Evolutionary conservation across 192 early-diverging fungal genomes (phyloP), one percentile per base, ranked within the genome.

Genomic region (Gigaspora rosea): DNA sequence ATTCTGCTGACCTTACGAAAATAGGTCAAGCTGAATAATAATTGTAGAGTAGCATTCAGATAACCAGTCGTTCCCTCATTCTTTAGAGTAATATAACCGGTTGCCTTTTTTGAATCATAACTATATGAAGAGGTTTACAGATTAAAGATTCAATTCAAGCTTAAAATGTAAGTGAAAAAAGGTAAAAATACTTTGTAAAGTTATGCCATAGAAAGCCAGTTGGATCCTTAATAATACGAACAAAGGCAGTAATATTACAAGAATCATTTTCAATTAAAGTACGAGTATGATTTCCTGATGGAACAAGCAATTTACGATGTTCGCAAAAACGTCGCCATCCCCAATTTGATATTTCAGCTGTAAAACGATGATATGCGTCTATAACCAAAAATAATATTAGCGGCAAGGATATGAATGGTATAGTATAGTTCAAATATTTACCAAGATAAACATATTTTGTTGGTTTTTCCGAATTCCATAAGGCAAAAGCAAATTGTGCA

Each of bases 1-100:
- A 36, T n/a, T 1, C 33, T 46, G 51, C 69, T 33, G 9, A 65
- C 73, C 79, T 92, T 94, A 71, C 97, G 91, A 81, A 99, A 97
- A 78, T 92, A 92, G 79, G 91, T 97, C 12, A 95, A 97, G 77
- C 93, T 97, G 78, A 93, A 98, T 46, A 98, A 85, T 27, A 94
- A 96, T 80, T 99, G 98, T 58, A 99, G 87, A 20, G 98, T 85
- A 63, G 96, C 96, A 85, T 98, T 99, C 95, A 99, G 96, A 81
- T 99, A 99, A 84, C 98, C 96, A 0, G 98, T 99, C 1, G 96
- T 95, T n/a, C 96, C 98, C 81, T 98, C 96, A 81, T 99, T 99
- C 77, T 93, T 93, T 68, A 99, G 83, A 1, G 95, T 96, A 22
- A 98, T 94, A 82, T 86, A 96, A 11, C 97, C 96, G 47, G 96